Evolutionary conservation across 768 basidiomycete genomes (phyloP).

Genomic region (Cantharellus anzutake): DNA sequence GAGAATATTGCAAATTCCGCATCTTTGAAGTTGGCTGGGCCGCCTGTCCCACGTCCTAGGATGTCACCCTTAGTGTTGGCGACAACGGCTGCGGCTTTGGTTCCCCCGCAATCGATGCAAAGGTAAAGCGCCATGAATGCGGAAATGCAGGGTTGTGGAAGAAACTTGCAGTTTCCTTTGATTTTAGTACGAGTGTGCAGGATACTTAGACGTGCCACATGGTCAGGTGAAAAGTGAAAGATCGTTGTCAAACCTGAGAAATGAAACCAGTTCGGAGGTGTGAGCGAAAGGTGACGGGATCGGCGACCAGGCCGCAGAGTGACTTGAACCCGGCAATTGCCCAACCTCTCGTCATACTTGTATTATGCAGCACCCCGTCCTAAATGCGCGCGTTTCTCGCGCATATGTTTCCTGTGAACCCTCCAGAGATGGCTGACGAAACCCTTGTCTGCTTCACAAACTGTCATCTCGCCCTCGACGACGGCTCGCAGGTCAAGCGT

Average conservation of each 20-base stretch:
- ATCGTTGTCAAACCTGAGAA: no score
- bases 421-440: constrained; percentile 19
- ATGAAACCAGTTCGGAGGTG: background rate
- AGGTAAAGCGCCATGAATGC: constrained; percentile 28
- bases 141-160: no score
- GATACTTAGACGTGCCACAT: background rate
- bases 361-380: background rate
- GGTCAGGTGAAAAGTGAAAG: background rate
- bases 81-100: constrained; percentile 69
- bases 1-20: constrained; percentile 45
- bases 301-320: background rate
- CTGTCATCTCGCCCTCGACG: constrained; percentile 60
- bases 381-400: background rate
- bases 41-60: constrained; percentile 46
- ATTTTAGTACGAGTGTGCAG: background rate
- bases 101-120: constrained; percentile 77
- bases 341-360: no score
- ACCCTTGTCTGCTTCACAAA: constrained; percentile 75
- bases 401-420: background rate
- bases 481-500: constrained; percentile 51
- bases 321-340: no score
- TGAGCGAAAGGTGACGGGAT: background rate
- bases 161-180: background rate
- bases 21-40: constrained; percentile 76
- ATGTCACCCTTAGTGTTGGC: constrained; percentile 36